Conservation (phyloP, 257 asterid genomes). For the Nicotiana tomentosiformis region DNA sequence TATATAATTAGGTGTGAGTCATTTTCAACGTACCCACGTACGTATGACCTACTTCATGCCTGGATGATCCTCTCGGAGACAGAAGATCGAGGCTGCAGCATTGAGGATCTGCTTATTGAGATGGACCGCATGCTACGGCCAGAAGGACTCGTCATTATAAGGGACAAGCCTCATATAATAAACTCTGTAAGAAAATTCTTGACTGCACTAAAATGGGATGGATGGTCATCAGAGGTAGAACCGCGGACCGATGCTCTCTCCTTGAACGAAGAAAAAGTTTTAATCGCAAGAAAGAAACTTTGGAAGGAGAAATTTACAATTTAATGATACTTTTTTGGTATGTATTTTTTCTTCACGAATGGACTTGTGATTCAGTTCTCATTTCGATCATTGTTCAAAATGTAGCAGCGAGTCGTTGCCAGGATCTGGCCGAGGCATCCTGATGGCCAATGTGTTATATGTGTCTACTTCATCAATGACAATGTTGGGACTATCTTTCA, state of each 20-base stretch:
- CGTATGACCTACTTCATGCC: constrained; percentile 87
- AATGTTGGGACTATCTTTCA: neutral
- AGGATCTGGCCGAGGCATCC: neutral
- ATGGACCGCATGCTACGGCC: constrained; percentile 92
- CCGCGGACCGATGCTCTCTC: constrained; percentile 59
- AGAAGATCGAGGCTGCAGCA: constrained; percentile 62
- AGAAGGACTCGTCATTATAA: constrained; percentile 69
- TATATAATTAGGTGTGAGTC: constrained; percentile 81
- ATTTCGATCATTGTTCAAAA: neutral
- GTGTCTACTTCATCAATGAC: neutral
- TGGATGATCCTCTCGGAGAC: constrained; percentile 72
- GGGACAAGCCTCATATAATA: constrained; percentile 59
- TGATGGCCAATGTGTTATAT: neutral
- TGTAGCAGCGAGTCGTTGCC: neutral
- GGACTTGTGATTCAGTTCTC: neutral
- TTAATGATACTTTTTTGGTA: constrained; percentile 11
- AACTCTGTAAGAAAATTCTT: constrained; percentile 47
- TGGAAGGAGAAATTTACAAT: constrained; percentile 35
- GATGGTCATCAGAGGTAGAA: constrained; percentile 76
- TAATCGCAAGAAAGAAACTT: constrained; percentile 54
- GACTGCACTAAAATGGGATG: constrained; percentile 76
- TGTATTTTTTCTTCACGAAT: neutral
- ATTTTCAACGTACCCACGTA: constrained; percentile 92
- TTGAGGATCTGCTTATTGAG: constrained; percentile 77
- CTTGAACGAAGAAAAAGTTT: constrained; percentile 52